Percentiles rank a stretch among this genome's conserved stretches.
phyloP scores from a whole-genome alignment of 2,329 filamentous ascomycete genomes.

The Esteya vermicola region DNA sequence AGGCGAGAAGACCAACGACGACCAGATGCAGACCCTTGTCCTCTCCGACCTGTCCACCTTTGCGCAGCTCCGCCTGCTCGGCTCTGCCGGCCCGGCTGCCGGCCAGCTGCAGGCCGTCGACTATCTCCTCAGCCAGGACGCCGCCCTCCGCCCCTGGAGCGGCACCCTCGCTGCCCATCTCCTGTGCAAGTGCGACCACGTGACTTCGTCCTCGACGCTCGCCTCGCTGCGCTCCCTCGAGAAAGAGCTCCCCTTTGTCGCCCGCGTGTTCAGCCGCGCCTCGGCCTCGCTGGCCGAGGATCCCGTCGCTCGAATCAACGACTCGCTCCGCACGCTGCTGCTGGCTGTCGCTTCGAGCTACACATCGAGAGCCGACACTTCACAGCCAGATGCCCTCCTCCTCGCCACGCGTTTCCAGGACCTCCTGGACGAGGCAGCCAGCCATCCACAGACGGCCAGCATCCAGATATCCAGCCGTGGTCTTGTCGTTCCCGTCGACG shows the following conservation, averaged over 20 bases:
- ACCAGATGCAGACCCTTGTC: constrained; percentile 17
- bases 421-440: constrained; percentile 11
- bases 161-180: constrained; percentile 35
- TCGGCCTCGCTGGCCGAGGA: constrained; percentile 34
- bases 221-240: constrained; percentile 49
- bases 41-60: constrained; percentile 31
- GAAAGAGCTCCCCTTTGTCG: constrained; percentile 47
- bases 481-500: not conserved
- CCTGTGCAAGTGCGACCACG: constrained; percentile 36
- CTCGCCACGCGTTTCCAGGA: constrained; percentile 9
- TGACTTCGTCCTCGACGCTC: constrained; percentile 39
- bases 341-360: constrained; percentile 25
- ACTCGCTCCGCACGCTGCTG: constrained; percentile 31
- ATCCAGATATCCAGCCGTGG: constrained; percentile 2
- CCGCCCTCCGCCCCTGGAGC: constrained; percentile 27
- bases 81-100: constrained; percentile 21
- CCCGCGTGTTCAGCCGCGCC: constrained; percentile 36
- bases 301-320: constrained; percentile 32
- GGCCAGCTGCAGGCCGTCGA: constrained; percentile 32
- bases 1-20: not conserved
- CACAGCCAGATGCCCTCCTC: not conserved
- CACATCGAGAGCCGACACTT: not conserved
- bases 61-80: constrained; percentile 28
- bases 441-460: constrained; percentile 1
- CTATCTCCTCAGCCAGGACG: constrained; percentile 22